Evolutionary conservation across 495 filamentous ascomycete genomes (phyloP).

Genomic region (Podospora pseudoanserina): DNA sequence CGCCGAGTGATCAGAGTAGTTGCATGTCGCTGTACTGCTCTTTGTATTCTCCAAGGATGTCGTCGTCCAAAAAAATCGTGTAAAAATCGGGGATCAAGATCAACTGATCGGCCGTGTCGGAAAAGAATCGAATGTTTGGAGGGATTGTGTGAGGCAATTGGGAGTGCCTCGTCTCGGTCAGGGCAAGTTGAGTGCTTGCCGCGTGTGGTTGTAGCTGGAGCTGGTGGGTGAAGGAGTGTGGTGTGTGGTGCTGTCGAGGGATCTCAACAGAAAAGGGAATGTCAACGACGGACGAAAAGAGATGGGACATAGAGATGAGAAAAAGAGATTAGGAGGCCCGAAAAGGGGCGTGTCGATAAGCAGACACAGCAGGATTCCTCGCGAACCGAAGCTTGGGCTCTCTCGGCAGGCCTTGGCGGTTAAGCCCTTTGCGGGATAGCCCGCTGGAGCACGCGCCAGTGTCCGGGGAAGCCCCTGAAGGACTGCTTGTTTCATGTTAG

Average conservation of each 20-base stretch:
- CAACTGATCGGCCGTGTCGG: not conserved
- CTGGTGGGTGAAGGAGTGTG: not conserved
- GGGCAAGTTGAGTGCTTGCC: not conserved
- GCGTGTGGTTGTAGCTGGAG: not conserved
- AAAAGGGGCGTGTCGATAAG: not conserved
- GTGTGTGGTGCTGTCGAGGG: not conserved
- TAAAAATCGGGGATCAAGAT: slow-evolving; percentile 1
- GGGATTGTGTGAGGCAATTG: slow-evolving; percentile 4
- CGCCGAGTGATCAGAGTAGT: not conserved
- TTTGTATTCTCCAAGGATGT: not conserved
- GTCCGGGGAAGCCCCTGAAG: slow-evolving; percentile 5
- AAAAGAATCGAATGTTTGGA: not conserved
- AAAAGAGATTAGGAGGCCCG: not conserved
- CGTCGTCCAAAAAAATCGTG: not conserved
- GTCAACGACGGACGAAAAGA: not conserved
- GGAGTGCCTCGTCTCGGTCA: slow-evolving; percentile 9
- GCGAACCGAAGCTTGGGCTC: not conserved
- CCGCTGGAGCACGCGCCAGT: slow-evolving; percentile 15
- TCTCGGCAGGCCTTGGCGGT: slow-evolving; percentile 1
- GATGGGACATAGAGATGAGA: not conserved
- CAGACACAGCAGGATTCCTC: not conserved
- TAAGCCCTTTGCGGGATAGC: slow-evolving; percentile 15
- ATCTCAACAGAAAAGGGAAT: not conserved
- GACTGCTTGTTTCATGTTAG: slow-evolving; percentile 2
- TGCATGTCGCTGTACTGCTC: not conserved